Evolutionary conservation across 106 monocot genomes (phyloP), one percentile per base, ranked within the genome.

Genomic region (Allium fistulosum): DNA sequence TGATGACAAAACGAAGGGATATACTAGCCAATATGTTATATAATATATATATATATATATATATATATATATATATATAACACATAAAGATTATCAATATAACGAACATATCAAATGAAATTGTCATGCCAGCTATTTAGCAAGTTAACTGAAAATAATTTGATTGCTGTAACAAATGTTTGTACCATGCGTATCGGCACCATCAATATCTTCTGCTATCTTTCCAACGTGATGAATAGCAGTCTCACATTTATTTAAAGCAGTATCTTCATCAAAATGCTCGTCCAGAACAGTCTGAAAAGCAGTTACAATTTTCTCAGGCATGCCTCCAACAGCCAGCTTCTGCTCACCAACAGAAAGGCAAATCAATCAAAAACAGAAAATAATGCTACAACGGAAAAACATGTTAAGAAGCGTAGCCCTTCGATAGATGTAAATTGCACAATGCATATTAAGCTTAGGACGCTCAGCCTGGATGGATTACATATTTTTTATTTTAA

Each of bases 221-320:
- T 76, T 90, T 69, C 46, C 84, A 60, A 93, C 50, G 58, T 63
- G 65, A 78, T 17, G 49, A 70, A 82, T 73, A 72, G 87, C 72
- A 69, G 62, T 53, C 17, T 85, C 84, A 76, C 85, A 90, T 71
- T 93, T 99, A 61, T 85, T 85, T 72, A 99, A 73, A 18, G 79
- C 85, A 49, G 77, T 74, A 62, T 90, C 90, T 85, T 99, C 99
- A 71, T 74, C 78, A 37, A 76, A 73, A 83, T 81, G 82, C 46
- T 85, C 87, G 73, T 99, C 93, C 58, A 81, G 81, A 22, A 90
- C 75, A 70, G 81, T 73, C 67, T 99, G 93, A 79, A 83, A 99
- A 63, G 99, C 89, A 62, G 79, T 80, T 17, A 99, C 75, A 71
- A 99, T 90, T 74, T 87, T 99, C 72, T 99, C 99, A 74, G 99